These are phyloP conservation scores for Cicer judaicum DNA, from an alignment of 306 rosid genomes.

Conservation along the genomic window DNA sequence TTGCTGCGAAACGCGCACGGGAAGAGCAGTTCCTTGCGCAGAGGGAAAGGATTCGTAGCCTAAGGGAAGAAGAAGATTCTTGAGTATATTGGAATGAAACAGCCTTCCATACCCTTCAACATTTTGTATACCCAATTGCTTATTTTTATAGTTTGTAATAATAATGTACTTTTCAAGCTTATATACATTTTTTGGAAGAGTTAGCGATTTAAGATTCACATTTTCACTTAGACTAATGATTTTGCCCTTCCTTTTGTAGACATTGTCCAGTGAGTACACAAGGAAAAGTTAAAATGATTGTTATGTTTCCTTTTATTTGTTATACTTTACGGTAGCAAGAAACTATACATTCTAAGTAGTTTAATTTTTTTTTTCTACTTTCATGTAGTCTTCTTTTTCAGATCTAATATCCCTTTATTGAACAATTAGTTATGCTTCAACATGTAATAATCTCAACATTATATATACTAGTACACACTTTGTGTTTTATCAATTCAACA, in stretches of 20 bases:
- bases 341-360: not conserved
- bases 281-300: constrained; percentile 4
- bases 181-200: constrained; percentile 37
- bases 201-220: constrained; percentile 27
- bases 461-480: too few species aligned
- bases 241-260: not conserved
- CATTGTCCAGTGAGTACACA: not conserved
- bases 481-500: too few species aligned
- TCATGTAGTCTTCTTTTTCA: not conserved
- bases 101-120: constrained; percentile 7
- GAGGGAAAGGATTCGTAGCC: constrained; percentile 60
- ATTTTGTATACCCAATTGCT: constrained; percentile 34
- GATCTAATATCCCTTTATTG: not conserved
- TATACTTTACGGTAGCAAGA: not conserved
- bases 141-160: constrained; percentile 26
- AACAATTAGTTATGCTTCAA: too few species aligned
- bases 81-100: constrained; percentile 40
- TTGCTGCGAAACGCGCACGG: constrained; percentile 74
- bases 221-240: constrained; percentile 23
- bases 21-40: constrained; percentile 70
- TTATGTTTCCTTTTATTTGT: not conserved
- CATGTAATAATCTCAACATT: too few species aligned
- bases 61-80: constrained; percentile 70
- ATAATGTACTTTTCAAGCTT: constrained; percentile 40
- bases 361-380: not conserved